Percentiles rank a stretch among this genome's conserved stretches.
These are phyloP conservation scores for Suillus bovinus DNA, from an alignment of 768 basidiomycete genomes.

Conservation along the genomic window DNA sequence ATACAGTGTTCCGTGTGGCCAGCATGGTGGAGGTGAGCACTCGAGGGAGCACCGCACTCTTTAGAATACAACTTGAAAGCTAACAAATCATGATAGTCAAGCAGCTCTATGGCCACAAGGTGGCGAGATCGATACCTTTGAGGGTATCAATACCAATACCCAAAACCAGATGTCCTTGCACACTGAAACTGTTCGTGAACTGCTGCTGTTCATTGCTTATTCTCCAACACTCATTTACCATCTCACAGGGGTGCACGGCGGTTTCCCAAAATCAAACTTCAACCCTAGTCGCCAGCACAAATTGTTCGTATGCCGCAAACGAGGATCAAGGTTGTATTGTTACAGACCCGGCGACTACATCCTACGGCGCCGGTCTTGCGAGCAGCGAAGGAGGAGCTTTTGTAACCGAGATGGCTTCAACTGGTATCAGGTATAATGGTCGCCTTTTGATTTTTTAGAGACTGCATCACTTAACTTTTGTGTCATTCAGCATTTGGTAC, in stretches of 20 bases:
- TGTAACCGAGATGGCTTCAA: slow-evolving; percentile 68
- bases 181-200: slow-evolving; percentile 48
- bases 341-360: slow-evolving; percentile 49
- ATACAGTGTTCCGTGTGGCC: slow-evolving; percentile 72
- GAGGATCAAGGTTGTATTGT: slow-evolving; percentile 67
- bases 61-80: background rate
- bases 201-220: slow-evolving; percentile 3
- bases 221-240: background rate
- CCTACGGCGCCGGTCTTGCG: slow-evolving; percentile 70
- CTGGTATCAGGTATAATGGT: slow-evolving; percentile 59
- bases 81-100: slow-evolving; percentile 34
- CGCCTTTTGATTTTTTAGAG: background rate
- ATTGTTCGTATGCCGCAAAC: slow-evolving; percentile 59
- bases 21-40: slow-evolving; percentile 49
- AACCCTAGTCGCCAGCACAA: slow-evolving; percentile 52
- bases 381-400: slow-evolving; percentile 69
- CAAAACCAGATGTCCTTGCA: slow-evolving; percentile 77
- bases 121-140: slow-evolving; percentile 79
- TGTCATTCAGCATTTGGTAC: slow-evolving; percentile 29
- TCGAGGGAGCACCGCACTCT: background rate
- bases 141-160: slow-evolving; percentile 70
- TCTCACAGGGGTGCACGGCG: slow-evolving; percentile 51
- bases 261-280: slow-evolving; percentile 50
- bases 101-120: slow-evolving; percentile 62
- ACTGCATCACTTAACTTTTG: slow-evolving; percentile 1